Percentiles rank a stretch among this genome's conserved stretches.
phyloP scores from a whole-genome alignment of 2,329 filamentous ascomycete genomes.

The Diaporthe sp. region DNA sequence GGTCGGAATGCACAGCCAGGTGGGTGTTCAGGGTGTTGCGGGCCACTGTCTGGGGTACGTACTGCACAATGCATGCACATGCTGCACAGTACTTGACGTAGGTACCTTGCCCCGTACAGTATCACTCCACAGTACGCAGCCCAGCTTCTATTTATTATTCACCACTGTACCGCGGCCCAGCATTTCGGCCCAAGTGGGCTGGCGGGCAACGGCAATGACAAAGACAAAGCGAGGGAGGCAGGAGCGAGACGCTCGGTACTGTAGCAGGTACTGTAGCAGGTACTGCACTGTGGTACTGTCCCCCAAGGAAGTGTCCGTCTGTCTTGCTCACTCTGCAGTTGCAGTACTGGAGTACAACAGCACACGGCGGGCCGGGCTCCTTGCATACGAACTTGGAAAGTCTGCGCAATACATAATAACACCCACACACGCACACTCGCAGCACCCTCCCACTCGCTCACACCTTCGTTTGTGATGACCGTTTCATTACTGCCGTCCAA shows the following conservation, averaged over 20 bases:
- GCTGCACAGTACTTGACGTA: not conserved
- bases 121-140: slow-evolving; percentile 9
- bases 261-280: not conserved
- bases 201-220: slow-evolving; percentile 27
- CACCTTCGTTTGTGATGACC: slow-evolving; percentile 31
- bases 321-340: slow-evolving; percentile 1
- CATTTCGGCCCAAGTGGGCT: slow-evolving; percentile 43
- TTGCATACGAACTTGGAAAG: slow-evolving; percentile 35
- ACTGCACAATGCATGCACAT: slow-evolving; percentile 8
- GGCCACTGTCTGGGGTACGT: slow-evolving; percentile 33
- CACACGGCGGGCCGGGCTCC: slow-evolving; percentile 33
- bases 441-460: slow-evolving; percentile 23
- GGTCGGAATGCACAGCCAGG: slow-evolving; percentile 37
- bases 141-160: slow-evolving; percentile 13
- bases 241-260: slow-evolving; percentile 7
- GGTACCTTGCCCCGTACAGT: slow-evolving; percentile 12
- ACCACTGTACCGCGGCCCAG: slow-evolving; percentile 16
- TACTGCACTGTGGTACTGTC: not conserved
- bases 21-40: slow-evolving; percentile 12
- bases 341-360: not conserved
- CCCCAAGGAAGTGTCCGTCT: not conserved
- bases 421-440: slow-evolving; percentile 30
- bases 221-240: slow-evolving; percentile 16
- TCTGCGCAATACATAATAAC: slow-evolving; percentile 31
- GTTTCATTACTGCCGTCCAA: slow-evolving; percentile 18